Conservation (phyloP, 176 grass and related monocot species). For the Olyra latifolia region DNA sequence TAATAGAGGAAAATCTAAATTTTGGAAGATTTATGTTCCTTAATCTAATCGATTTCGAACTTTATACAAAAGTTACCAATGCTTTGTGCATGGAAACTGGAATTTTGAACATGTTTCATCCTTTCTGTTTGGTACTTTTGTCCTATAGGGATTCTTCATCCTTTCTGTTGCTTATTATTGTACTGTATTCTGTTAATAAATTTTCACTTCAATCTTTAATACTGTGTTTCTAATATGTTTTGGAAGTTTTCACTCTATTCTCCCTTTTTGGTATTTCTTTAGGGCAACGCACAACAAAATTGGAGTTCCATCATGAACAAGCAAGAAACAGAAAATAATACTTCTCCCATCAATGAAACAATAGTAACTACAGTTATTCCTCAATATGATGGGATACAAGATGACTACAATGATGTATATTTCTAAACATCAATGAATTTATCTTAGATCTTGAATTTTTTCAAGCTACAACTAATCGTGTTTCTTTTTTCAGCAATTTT, state of each 20-base stretch:
- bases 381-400: slow-evolving; percentile 64
- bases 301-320: slow-evolving; percentile 39
- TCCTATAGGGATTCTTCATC: not conserved
- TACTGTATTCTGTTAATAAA: not conserved
- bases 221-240: not conserved
- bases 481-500: slow-evolving; percentile 53
- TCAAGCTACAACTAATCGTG: slow-evolving; percentile 3
- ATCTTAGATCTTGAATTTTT: slow-evolving; percentile 11
- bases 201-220: not conserved
- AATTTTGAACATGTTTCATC: not conserved
- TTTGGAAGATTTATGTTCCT: not conserved
- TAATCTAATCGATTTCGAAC: not conserved
- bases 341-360: slow-evolving; percentile 21
- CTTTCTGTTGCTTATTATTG: slow-evolving; percentile 12
- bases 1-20: slow-evolving; percentile 3
- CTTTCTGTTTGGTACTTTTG: not conserved
- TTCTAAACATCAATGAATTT: slow-evolving; percentile 24
- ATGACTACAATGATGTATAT: slow-evolving; percentile 85
- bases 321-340: slow-evolving; percentile 37
- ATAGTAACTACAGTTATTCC: slow-evolving; percentile 47
- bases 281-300: slow-evolving; percentile 39
- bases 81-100: not conserved
- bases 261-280: slow-evolving; percentile 2
- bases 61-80: not conserved
- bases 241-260: slow-evolving; percentile 22